Evolutionary conservation across 306 rosid species (phyloP).

Genomic region (Fragaria iinumae): DNA sequence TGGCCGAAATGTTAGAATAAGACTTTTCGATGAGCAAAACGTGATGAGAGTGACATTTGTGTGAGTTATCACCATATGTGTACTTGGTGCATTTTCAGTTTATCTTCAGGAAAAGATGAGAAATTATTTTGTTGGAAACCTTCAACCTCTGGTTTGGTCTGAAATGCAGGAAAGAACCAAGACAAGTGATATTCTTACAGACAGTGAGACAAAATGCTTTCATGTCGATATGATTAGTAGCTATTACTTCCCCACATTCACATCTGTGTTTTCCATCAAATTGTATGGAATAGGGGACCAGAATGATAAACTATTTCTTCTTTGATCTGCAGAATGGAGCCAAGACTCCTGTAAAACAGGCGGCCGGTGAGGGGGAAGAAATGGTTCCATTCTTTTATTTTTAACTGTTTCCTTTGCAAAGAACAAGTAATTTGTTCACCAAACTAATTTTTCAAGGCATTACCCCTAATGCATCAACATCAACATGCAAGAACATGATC

Average conservation of each 20-base stretch:
- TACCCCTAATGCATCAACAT: no score
- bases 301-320: background rate
- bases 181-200: slow-evolving; percentile 41
- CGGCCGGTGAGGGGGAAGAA: background rate
- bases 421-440: background rate
- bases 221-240: slow-evolving; percentile 69
- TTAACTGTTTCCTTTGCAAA: background rate
- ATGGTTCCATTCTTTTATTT: background rate
- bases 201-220: slow-evolving; percentile 60
- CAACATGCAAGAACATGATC: no score
- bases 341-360: background rate
- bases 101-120: background rate
- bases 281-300: slow-evolving; percentile 42
- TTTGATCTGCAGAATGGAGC: background rate
- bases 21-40: slow-evolving; percentile 61
- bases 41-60: slow-evolving; percentile 55
- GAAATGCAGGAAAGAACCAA: slow-evolving; percentile 36
- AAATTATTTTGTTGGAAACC: slow-evolving; percentile 36
- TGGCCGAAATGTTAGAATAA: slow-evolving; percentile 39
- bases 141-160: slow-evolving; percentile 24
- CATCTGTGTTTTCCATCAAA: slow-evolving; percentile 15
- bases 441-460: background rate
- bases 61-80: slow-evolving; percentile 4
- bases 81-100: background rate
- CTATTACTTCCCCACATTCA: slow-evolving; percentile 43